A percentile compares a stretch with the other conserved stretches of the same genome.
These are phyloP conservation scores for Talaromyces thailandensis DNA, from an alignment of 495 filamentous ascomycete species.

Conservation along the genomic window DNA sequence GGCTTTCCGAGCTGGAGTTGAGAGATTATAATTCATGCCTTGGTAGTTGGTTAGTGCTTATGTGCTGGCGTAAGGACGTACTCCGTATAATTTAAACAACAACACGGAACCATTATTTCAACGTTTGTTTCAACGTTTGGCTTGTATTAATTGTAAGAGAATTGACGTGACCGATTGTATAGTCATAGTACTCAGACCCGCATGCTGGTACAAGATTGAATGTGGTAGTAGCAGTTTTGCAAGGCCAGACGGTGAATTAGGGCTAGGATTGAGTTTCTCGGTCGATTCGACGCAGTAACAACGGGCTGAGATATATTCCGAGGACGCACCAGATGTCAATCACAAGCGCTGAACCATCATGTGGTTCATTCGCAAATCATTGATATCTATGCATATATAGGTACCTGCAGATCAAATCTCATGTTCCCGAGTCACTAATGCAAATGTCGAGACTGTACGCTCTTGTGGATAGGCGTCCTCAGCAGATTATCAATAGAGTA, in stretches of 20 bases:
- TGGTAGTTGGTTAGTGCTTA: neutral
- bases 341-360: neutral
- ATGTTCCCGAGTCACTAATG: too few relatives aligned
- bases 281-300: too few relatives aligned
- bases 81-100: too few relatives aligned
- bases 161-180: neutral
- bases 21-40: neutral
- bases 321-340: neutral
- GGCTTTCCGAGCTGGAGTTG: neutral
- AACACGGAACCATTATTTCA: too few relatives aligned
- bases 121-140: too few relatives aligned
- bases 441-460: too few relatives aligned
- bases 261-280: neutral
- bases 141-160: too few relatives aligned
- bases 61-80: neutral
- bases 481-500: too few relatives aligned
- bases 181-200: neutral
- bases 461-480: too few relatives aligned
- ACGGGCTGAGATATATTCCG: neutral
- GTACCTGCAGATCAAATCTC: too few relatives aligned
- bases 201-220: neutral
- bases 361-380: too few relatives aligned
- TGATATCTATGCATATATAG: too few relatives aligned
- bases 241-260: neutral
- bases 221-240: neutral